Percentiles rank a stretch among this genome's conserved stretches.
These are phyloP conservation scores for Ophiostoma triangulosporum DNA, from an alignment of 2,329 filamentous ascomycete genomes.

Conservation along the genomic window DNA sequence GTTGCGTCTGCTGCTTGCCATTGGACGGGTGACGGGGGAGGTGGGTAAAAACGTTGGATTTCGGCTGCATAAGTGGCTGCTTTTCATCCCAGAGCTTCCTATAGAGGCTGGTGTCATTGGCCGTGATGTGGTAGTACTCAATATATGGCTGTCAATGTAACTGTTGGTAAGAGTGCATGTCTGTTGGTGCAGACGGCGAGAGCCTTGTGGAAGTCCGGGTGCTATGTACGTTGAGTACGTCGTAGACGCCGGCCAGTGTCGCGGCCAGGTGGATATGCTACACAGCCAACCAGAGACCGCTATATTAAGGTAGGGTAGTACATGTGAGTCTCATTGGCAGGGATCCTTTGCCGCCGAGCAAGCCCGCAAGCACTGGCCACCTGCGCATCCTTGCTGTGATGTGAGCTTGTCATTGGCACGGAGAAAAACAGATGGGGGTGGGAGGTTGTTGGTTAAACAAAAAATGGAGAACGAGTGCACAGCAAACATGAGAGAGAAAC, in stretches of 20 bases:
- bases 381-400: not conserved
- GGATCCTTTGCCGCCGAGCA: not conserved
- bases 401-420: not conserved
- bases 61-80: too few relatives aligned
- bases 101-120: too few relatives aligned
- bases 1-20: not conserved
- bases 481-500: too few relatives aligned
- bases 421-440: not conserved
- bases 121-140: too few relatives aligned
- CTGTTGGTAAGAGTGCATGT: too few relatives aligned
- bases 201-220: not conserved
- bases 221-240: too few relatives aligned
- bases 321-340: not conserved
- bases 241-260: not conserved
- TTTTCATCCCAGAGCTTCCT: too few relatives aligned
- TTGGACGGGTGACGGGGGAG: too few relatives aligned
- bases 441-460: not conserved
- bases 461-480: not conserved
- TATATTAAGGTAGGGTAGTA: not conserved
- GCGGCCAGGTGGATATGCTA: not conserved
- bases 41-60: too few relatives aligned
- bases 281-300: not conserved
- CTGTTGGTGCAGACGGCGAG: not conserved
- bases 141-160: too few relatives aligned
- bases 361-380: too few relatives aligned